A percentile compares a stretch with the other conserved stretches of the same genome.
phyloP scores from a whole-genome alignment of 306 rosid genomes.

The Citrullus colocynthis region DNA sequence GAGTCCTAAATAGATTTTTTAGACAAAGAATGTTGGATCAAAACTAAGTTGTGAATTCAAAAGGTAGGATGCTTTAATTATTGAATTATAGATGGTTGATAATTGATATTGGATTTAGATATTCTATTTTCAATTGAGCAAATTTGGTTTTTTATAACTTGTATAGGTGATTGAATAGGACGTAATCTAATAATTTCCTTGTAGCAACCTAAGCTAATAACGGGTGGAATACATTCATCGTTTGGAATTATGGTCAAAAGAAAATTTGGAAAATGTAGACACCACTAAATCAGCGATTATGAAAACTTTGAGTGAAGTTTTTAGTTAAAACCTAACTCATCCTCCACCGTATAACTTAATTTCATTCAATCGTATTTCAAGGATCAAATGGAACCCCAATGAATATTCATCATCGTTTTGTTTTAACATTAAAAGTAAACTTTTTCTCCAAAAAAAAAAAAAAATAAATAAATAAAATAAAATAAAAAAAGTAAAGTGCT shows the following conservation, averaged over 20 bases:
- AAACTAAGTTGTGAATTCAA: neutral
- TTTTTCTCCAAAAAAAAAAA: no score
- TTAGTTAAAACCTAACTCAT: neutral
- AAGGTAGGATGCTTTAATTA: neutral
- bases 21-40: neutral
- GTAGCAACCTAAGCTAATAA: neutral
- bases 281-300: neutral
- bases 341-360: neutral
- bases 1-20: no score
- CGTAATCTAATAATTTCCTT: neutral
- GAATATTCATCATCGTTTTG: no score
- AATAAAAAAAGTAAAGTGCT: no score
- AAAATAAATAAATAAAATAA: no score
- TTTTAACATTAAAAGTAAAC: no score
- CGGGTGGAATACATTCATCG: neutral
- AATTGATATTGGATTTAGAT: no score
- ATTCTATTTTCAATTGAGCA: no score
- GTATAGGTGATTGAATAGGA: neutral
- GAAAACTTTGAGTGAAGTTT: neutral
- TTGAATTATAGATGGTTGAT: no score
- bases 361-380: no score
- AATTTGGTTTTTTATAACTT: no score
- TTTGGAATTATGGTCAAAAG: neutral
- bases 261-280: neutral
- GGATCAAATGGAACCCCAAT: no score